Percentiles rank a stretch among this genome's conserved stretches.
These are phyloP conservation scores for Spathaspora boniae DNA, from an alignment of 805 yeast genomes.

Conservation along the genomic window DNA sequence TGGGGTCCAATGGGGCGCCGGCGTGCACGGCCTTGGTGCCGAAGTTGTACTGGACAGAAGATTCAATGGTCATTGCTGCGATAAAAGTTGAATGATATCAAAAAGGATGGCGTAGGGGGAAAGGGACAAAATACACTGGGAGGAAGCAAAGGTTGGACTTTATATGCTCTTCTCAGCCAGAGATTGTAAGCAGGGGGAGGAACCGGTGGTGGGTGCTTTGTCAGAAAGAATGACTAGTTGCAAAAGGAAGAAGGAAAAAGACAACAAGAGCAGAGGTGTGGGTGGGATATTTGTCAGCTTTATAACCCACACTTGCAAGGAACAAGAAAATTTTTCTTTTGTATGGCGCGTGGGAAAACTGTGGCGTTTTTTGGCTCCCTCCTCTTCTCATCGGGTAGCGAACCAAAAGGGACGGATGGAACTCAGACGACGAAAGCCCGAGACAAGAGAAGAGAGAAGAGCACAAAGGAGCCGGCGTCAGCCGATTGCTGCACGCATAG, in stretches of 20 bases:
- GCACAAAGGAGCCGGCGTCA: too few species aligned
- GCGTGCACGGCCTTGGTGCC: conserved; percentile 85
- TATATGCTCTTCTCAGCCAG: conserved; percentile 4
- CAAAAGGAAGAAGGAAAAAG: too few species aligned
- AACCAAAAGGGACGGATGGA: too few species aligned
- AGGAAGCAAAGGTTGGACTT: conserved; percentile 16
- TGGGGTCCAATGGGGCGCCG: conserved; percentile 67
- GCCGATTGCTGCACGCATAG: too few species aligned
- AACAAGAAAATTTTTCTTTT: background rate
- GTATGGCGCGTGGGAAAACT: too few species aligned
- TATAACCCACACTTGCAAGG: background rate
- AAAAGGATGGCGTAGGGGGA: background rate
- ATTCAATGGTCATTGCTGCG: conserved; percentile 37
- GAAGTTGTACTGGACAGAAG: conserved; percentile 41
- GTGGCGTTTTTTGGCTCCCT: conserved; percentile 1
- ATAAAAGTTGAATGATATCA: conserved; percentile 11
- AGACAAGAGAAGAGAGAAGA: too few species aligned
- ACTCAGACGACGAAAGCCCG: too few species aligned
- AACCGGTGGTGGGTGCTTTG: too few species aligned
- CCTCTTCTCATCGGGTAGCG: too few species aligned
- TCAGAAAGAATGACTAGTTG: too few species aligned
- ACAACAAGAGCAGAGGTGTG: background rate
- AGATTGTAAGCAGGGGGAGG: conserved; percentile 1
- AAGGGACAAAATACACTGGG: conserved; percentile 1
- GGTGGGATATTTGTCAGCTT: conserved; percentile 1